phyloP scores from a whole-genome alignment of 305 asterid species.

The Fraxinus platypoda region DNA sequence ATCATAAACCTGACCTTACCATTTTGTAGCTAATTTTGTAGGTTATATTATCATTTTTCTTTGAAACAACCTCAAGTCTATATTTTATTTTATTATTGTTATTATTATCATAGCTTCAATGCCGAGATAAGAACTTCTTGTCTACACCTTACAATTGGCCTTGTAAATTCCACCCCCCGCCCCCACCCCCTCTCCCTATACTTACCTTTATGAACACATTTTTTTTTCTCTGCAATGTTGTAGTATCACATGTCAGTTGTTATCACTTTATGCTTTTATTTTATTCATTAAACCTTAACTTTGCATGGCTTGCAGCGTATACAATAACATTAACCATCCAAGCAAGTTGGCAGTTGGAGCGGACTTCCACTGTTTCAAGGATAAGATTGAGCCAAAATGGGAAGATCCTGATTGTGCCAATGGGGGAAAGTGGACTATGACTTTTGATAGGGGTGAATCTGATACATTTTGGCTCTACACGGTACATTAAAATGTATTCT shows the following conservation, averaged over 20 bases:
- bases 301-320: constrained; percentile 52
- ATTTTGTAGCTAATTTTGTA: neutral
- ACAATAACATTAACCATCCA: constrained; percentile 75
- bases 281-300: neutral
- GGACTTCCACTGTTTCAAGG: constrained; percentile 83
- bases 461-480: constrained; percentile 84
- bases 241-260: neutral
- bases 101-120: neutral
- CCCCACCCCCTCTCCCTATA: too few relatives aligned
- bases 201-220: neutral
- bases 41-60: neutral
- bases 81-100: too few relatives aligned
- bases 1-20: neutral
- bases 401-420: constrained; percentile 92
- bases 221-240: neutral
- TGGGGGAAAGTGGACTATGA: constrained; percentile 91
- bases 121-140: neutral
- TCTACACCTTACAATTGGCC: neutral
- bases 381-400: constrained; percentile 88
- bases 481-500: constrained; percentile 38
- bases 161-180: neutral
- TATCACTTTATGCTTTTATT: neutral
- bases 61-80: too few relatives aligned
- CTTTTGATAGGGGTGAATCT: constrained; percentile 56
- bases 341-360: constrained; percentile 73